Evolutionary conservation across 106 monocot species (phyloP), one percentile per base, ranked within the genome.

Genomic region (Xerophyta viscosa): DNA sequence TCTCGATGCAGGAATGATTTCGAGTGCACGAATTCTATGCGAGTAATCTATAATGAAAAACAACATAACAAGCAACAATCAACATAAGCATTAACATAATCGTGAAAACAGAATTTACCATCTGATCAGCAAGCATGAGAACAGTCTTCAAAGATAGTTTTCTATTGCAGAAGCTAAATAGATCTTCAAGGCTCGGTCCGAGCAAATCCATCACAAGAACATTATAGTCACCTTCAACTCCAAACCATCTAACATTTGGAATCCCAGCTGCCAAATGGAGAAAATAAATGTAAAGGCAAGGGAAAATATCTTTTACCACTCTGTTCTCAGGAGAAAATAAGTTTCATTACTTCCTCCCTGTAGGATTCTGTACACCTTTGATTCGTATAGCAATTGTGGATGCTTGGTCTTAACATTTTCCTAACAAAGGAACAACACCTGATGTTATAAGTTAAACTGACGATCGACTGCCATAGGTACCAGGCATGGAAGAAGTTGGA

Each of bases 121-220:
- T 87, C 66, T 92, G 92, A 74, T 92, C 92, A 23, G 92, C 92
- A 54, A 92, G 87, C 87, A 92, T 87, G 15, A 92, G 77, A 57
- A 87, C 92, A 49, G 92, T 74, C 71, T 92, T 92, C 47, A 92
- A 65, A 20, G 92, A 83, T 17, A 92, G 51, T 33, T 87, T 86
- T 63, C 92, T 72, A 61, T 68, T 92, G 23, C 92, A 92, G 70
- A 87, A 92, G 46, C 79, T 92, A 54, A 92, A 92, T 7, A 92
- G 79, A 52, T 92, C 92, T 65, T 92, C 92, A 41, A 92, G 82
- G 70, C 82, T 86, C 29, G 92, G 92, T 10, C 92, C 92, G 57
- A 92, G 51, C 9, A 92, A 70, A 60, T 92, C 92, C 87, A 92
- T 92, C 62, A 92, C 87, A 48, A 92, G 81, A 36, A 92, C 92